These are phyloP conservation scores for Skeletonema menzelii DNA, from an alignment of 108 stramenopile genomes.

Conservation along the genomic window DNA sequence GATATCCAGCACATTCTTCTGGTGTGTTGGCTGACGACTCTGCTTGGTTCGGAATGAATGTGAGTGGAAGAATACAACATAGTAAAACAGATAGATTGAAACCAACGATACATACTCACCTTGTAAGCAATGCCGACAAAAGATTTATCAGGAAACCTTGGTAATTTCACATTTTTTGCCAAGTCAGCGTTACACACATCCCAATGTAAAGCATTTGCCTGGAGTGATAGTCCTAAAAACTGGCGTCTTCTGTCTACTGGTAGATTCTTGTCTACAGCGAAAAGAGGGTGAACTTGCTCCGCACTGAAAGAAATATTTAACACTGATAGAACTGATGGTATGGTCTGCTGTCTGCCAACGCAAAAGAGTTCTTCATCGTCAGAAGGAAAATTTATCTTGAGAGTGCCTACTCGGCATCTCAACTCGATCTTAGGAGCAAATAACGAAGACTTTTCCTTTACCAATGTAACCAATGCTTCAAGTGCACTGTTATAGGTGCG, in stretches of 20 bases:
- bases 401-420: background rate
- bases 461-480: slow-evolving; percentile 18
- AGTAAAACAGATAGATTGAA: background rate
- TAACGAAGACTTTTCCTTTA: slow-evolving; percentile 22
- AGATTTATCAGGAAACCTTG: slow-evolving; percentile 10
- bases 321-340: slow-evolving; percentile 16
- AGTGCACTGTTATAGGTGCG: slow-evolving; percentile 7
- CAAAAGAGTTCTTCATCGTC: background rate
- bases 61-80: background rate
- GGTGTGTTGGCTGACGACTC: background rate
- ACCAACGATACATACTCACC: background rate
- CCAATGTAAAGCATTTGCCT: slow-evolving; percentile 24
- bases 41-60: background rate
- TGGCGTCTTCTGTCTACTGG: slow-evolving; percentile 5
- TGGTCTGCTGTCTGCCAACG: background rate
- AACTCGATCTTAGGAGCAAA: slow-evolving; percentile 10
- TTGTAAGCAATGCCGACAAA: slow-evolving; percentile 37
- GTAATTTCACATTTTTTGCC: background rate
- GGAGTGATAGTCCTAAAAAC: slow-evolving; percentile 16
- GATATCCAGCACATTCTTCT: slow-evolving; percentile 7
- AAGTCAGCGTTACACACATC: slow-evolving; percentile 1
- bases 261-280: background rate
- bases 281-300: slow-evolving; percentile 11
- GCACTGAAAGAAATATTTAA: slow-evolving; percentile 5
- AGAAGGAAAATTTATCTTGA: slow-evolving; percentile 21